Base-by-base conservation (phyloP, 305 asterid genomes). In the Fraxinus baroniana region DNA sequence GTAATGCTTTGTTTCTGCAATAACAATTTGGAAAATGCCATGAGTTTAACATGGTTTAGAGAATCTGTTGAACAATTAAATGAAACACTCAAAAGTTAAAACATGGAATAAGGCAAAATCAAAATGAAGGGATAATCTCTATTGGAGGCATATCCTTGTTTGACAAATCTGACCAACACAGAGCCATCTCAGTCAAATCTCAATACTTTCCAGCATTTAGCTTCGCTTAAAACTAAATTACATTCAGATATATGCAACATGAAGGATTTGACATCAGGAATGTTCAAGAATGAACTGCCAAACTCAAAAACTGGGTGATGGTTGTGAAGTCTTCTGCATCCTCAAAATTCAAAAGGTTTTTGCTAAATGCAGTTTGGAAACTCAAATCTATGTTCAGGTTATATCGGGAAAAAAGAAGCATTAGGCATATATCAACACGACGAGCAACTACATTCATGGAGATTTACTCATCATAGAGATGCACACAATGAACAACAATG, bases 1-100 rank as follows among this genome's bases (percentile, higher is more conserved):
- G 35, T 62, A 77, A 24, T 35, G 72, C 55, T n/a, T 75, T 71
- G 33, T 4, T 52, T 86, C 94, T 91, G 87, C 55, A 46, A 74
- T 74, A n/a, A 1, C 2, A 41, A 13, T 66, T 30, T 15, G 10
- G 0, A 13, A 32, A 10, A 66, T 52, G 28, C 20, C 20, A 72
- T 26, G 30, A 26, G 30, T 26, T 26, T 26, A 26, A 26, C 30
- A 26, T 26, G 30, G 30, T 26, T 26, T 26, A 26, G 30, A 26
- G 30, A 26, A 26, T 26, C 30, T 1, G 32, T 28, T 28, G 1
- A 28, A 28, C 32, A 28, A 28, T 28, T 1, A 1, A 28, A 28
- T 1, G 32, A n/a, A 1, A 28, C 32, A 28, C 32, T 28, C 32
- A 28, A 28, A 28, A 28, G 32, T 28, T 28, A 28, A 7, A 36